Base-by-base conservation (phyloP, 2,329 filamentous ascomycete genomes). In the Daldinia sp. region DNA sequence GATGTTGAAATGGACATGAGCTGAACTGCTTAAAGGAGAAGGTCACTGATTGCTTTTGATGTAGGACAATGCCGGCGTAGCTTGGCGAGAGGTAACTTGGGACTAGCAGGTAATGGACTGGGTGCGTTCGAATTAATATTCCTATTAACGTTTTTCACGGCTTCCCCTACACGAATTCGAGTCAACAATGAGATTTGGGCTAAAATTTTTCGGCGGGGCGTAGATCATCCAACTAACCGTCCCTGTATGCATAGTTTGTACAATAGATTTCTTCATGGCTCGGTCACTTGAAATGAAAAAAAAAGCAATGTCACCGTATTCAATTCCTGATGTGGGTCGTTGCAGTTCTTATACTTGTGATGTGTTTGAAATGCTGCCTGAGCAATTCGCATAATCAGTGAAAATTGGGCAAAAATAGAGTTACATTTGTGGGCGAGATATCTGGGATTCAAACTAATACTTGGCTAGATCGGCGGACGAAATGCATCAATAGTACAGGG, bases 1-100 rank as follows among this genome's bases (percentile, higher is more conserved):
- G 77, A 78, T 43, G 70, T 80, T 23, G 78, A 80, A 53, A 80
- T 80, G 77, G 78, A 79, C 62, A 78, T 80, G 77, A 79, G 74
- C 70, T 80, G 70, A 74, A 64, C 49, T 29, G 57, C 56, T 39
- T 43, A 66, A 34, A 49, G 53, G 58, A 64, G 45, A 58, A 58
- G 49, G 41, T 64, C 49, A 64, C 59, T 69, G 63, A 64, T 67
- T 64, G 61, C 52, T 66, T 61, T 54, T 59, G 63, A 48, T 64
- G 56, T 63, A 68, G 63, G 61, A 64, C 56, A 48, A 65, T 66
- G 64, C 55, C 39, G 58, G 66, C 66, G 72, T 61, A 68, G 50
- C 55, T 69, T 67, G 66, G 63, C 55, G 67, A 66, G 68, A 68
- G 54, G 68, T 65, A 69, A 61, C 58, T 68, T 63, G 70, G 67